Base-by-base conservation (phyloP, 306 rosid species). In the Sicyos edulis region DNA sequence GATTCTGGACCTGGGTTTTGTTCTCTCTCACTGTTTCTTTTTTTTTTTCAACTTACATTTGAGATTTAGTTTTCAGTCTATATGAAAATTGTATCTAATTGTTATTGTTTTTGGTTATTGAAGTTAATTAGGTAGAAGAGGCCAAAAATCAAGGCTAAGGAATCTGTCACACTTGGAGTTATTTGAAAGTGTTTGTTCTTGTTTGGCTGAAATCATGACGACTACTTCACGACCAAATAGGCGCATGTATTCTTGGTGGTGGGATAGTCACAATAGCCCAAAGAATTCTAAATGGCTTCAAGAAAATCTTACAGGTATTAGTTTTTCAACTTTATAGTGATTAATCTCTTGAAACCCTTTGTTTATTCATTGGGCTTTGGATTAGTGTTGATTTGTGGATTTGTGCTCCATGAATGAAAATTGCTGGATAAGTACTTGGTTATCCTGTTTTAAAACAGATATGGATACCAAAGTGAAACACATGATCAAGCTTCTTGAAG, bases 171-270 rank as follows among this genome's bases (percentile, higher is more conserved):
- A 22, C 57, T 69, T 47, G 42, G 73, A 51, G 47, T 42, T 8
- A 42, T 42, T 42, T 42, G 47, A 42, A 42, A 42, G 47, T 42
- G 47, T 42, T 42, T 42, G 47, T 42, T 42, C 49, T 73, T 73
- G 17, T 56, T 73, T 57, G 55, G 24, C 76, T 45, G 77, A 79
- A 81, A 79, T 7, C 57, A 90, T 89, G 96, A 85, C 91, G 16
- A 70, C 83, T 15, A 47, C 44, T 62, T 47, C 87, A n/a, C 84
- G 88, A 5, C 76, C 86, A 22, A 82, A 82, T 74, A 86, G 83
- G 77, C 88, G 96, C 57, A 93, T 73, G 96, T 93, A 93, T 81
- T 93, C 98, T 49, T 93, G 98, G 98, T 90, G 98, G 98, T 93
- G 97, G 98, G 95, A 90, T 75, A 93, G 98, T 84, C 98, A 93